Conservation (phyloP, 2,329 filamentous ascomycete species). For the Arthrobotrys musiformis region DNA sequence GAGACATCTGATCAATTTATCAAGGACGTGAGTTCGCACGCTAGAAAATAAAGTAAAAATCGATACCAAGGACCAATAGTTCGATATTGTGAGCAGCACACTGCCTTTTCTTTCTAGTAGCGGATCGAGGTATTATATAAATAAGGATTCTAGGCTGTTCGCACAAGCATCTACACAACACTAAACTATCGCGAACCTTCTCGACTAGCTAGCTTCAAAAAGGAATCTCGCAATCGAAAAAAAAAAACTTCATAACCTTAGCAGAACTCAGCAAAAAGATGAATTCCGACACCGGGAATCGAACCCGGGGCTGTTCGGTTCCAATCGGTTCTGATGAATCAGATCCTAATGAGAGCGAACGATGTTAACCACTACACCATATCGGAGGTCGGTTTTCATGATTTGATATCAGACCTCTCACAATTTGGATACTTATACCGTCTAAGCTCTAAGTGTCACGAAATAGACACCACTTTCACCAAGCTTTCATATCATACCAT, state of each 20-base stretch:
- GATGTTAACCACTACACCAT: conserved; percentile 50
- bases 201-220: not conserved
- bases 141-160: too few relatives aligned
- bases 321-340: not conserved
- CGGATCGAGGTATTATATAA: too few relatives aligned
- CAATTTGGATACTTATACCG: not conserved
- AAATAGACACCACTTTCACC: too few relatives aligned
- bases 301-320: conserved; percentile 45
- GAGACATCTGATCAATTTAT: too few relatives aligned
- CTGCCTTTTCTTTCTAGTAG: too few relatives aligned
- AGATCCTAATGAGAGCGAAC: conserved; percentile 36
- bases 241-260: not conserved
- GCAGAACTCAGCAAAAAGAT: not conserved
- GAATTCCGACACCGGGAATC: conserved; percentile 43
- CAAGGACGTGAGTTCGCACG: too few relatives aligned
- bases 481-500: too few relatives aligned
- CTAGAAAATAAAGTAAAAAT: too few relatives aligned
- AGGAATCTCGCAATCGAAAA: not conserved
- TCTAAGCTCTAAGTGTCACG: not conserved
- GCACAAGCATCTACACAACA: too few relatives aligned
- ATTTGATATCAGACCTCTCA: not conserved
- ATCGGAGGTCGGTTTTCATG: conserved; percentile 25
- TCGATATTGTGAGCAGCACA: too few relatives aligned
- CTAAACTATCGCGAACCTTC: not conserved
- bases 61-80: too few relatives aligned